Evolutionary conservation across 148 eudicot species (phyloP), one percentile per base, ranked within the genome.

Genomic region (Rhododendron ovatum): DNA sequence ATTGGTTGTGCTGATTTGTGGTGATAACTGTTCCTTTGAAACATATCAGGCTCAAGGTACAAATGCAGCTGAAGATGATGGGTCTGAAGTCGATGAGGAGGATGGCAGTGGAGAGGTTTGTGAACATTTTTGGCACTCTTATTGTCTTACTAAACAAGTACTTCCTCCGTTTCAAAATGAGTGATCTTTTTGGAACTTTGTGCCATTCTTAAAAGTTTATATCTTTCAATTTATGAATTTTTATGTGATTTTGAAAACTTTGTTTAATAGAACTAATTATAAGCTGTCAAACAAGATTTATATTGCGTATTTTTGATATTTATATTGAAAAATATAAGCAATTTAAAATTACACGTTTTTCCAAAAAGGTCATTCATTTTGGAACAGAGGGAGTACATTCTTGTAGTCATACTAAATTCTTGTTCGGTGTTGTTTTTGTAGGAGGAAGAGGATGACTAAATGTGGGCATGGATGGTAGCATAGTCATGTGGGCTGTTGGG

Each of bases 31-130:
- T 80, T n/a, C 7, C 30, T 39, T 51, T 57, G n/a, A 84, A 71
- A 71, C 76, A 30, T n/a, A n/a, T 47, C 59, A 83, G 86, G 86
- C 84, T 71, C 8, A 84, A 86, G 77, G 86, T 73, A 10, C 63
- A 71, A 71, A 69, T 12, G 75, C 79, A 1, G 90, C 85, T 75
- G 90, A 89, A 24, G 91, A 90, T 1, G 92, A 90, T 20, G 89
- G 61, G 76, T 90, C 89, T 0, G 92, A 90, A 82, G 92, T 90
- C 4, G 91, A 88, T 15, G 92, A 89, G 22, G 92, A 89, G 11
- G 90, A 90, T 12, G 89, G 86, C 51, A 88, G 92, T 85, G 89
- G 86, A 28, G 92, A 87, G 88, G 92, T 88, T 24, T 14, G 76
- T 30, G 20, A 0, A 63, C 76, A 71, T 78, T 26, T 12, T 51